phyloP scores from a whole-genome alignment of 148 eudicot genomes.

The Agrostemma githago region DNA sequence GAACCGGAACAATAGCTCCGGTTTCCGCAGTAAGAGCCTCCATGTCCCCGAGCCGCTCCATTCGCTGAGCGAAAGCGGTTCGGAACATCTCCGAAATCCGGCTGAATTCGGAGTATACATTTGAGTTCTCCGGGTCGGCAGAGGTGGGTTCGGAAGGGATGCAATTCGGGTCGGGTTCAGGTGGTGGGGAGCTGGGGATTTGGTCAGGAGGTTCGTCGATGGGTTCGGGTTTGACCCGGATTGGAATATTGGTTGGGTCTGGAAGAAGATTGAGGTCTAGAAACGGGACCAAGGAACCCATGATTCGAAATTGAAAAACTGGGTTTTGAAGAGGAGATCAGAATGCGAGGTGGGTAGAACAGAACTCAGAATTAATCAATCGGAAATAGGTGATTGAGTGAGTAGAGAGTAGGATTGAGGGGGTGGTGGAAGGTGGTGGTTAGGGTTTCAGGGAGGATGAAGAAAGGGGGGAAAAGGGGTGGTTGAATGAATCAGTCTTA shows the following conservation, averaged over 20 bases:
- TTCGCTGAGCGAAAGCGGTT: slow-evolving; percentile 28
- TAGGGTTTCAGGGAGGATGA: not conserved
- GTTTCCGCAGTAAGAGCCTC: slow-evolving; percentile 23
- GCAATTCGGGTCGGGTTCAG: slow-evolving; percentile 20
- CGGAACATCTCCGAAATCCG: slow-evolving; percentile 45
- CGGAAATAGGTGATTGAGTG: not conserved
- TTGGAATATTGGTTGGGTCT: slow-evolving; percentile 1
- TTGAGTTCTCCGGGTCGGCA: slow-evolving; percentile 17
- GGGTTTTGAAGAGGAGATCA: not conserved
- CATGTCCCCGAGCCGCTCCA: slow-evolving; percentile 12
- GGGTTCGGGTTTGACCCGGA: slow-evolving; percentile 15
- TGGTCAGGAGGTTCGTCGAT: not conserved
- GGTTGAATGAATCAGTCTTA: not conserved
- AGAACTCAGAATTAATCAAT: not conserved
- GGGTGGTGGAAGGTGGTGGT: not conserved
- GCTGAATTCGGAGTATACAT: slow-evolving; percentile 44
- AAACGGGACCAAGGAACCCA: slow-evolving; percentile 11
- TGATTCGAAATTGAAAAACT: not conserved
- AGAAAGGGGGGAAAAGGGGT: not conserved
- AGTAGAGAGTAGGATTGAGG: not conserved
- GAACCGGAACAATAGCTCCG: slow-evolving; percentile 53
- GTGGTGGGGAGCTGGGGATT: slow-evolving; percentile 23
- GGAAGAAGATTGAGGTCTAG: slow-evolving; percentile 13
- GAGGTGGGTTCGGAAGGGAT: slow-evolving; percentile 6
- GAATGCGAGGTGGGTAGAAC: not conserved